Evolutionary conservation across 2,329 filamentous ascomycete genomes (phyloP).

Genomic region (Fusarium sp.): DNA sequence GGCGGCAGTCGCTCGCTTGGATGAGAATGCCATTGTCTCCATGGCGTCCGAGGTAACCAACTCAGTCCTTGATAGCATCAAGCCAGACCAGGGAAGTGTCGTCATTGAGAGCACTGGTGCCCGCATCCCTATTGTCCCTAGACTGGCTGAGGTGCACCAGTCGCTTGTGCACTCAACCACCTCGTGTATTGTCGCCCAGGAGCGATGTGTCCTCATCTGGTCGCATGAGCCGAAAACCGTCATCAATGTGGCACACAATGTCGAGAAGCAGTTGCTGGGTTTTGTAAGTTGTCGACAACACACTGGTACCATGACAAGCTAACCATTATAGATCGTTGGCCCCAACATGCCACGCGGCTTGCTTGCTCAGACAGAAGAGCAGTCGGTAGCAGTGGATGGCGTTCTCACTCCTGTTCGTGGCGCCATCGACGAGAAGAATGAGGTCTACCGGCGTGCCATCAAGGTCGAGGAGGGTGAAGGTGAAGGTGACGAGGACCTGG

Average conservation of each 20-base stretch:
- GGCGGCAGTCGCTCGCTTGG: slow-evolving; percentile 39
- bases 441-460: slow-evolving; percentile 44
- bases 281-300: slow-evolving; percentile 34
- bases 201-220: slow-evolving; percentile 46
- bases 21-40: slow-evolving; percentile 43
- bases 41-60: slow-evolving; percentile 46
- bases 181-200: slow-evolving; percentile 42
- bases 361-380: slow-evolving; percentile 43
- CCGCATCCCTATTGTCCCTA: slow-evolving; percentile 43
- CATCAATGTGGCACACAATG: slow-evolving; percentile 43
- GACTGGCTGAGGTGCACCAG: slow-evolving; percentile 35
- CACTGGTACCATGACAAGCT: background rate
- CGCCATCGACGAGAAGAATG: slow-evolving; percentile 47
- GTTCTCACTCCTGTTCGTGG: slow-evolving; percentile 43
- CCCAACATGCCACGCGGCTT: slow-evolving; percentile 45
- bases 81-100: slow-evolving; percentile 35
- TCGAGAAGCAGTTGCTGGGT: slow-evolving; percentile 47
- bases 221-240: slow-evolving; percentile 43
- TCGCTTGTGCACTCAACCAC: slow-evolving; percentile 34
- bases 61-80: slow-evolving; percentile 41
- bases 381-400: slow-evolving; percentile 23
- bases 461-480: slow-evolving; percentile 47
- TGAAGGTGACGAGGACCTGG: slow-evolving; percentile 40
- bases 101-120: slow-evolving; percentile 43
- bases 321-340: slow-evolving; percentile 40